Evolutionary conservation across 1,139 yeast genomes (phyloP).

Genomic region (Wickerhamiella infanticola): DNA sequence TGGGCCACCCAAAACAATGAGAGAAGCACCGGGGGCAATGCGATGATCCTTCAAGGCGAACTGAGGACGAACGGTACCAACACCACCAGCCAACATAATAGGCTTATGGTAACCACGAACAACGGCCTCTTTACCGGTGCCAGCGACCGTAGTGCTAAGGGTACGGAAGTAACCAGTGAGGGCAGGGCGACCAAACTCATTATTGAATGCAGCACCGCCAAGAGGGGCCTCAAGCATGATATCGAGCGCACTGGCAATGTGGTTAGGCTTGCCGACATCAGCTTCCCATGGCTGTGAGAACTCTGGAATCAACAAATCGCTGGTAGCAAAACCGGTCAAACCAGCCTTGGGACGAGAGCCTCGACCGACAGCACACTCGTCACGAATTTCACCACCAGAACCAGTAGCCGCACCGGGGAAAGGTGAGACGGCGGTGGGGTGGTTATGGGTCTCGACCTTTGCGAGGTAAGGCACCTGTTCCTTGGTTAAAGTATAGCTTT

Average conservation of each 20-base stretch:
- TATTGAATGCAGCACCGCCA: constrained; percentile 96
- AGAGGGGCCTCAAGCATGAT: constrained; percentile 96
- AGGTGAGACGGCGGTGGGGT: constrained; percentile 98
- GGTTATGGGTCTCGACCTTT: constrained; percentile 97
- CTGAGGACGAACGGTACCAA: constrained; percentile 91
- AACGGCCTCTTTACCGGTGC: constrained; percentile 31
- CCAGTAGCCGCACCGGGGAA: constrained; percentile 99
- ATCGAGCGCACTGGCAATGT: constrained; percentile 83
- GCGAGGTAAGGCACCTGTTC: constrained; percentile 81
- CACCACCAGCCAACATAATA: constrained; percentile 98
- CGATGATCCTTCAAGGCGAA: constrained; percentile 76
- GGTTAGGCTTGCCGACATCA: constrained; percentile 75
- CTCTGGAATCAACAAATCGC: constrained; percentile 78
- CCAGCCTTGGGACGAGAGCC: constrained; percentile 98
- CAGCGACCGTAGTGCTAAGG: constrained; percentile 65
- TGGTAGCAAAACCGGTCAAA: constrained; percentile 79
- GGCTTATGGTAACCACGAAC: constrained; percentile 97
- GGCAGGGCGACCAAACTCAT: constrained; percentile 97
- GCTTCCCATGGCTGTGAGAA: constrained; percentile 91
- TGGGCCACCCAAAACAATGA: constrained; percentile 94
- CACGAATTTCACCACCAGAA: constrained; percentile 99
- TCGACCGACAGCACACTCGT: constrained; percentile 98
- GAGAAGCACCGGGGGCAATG: constrained; percentile 83
- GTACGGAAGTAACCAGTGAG: constrained; percentile 96
- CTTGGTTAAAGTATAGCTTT: constrained; percentile 46